Evolutionary conservation across 805 yeast species (phyloP).

Genomic region (Ogataea trehalophila): DNA sequence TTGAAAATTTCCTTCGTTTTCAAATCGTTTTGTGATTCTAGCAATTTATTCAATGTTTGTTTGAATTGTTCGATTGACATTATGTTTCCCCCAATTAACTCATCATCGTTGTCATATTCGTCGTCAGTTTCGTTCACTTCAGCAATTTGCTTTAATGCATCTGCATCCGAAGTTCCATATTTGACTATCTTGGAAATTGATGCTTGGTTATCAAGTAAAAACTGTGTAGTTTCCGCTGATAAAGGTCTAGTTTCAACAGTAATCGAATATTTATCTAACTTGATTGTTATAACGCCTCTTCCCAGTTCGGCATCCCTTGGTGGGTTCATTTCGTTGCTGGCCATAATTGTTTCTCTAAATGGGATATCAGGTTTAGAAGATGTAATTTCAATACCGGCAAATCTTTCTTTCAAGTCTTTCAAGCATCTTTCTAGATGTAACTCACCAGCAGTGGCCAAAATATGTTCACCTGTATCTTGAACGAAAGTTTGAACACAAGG

Average conservation of each 20-base stretch:
- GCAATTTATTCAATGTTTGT: conserved; percentile 26
- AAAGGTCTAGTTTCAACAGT: conserved; percentile 48
- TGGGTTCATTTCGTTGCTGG: conserved; percentile 43
- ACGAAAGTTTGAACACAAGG: conserved; percentile 88
- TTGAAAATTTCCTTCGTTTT: conserved; percentile 23
- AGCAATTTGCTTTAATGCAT: conserved; percentile 38
- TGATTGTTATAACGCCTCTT: conserved; percentile 46
- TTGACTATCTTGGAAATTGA: conserved; percentile 37
- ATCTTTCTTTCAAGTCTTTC: conserved; percentile 83
- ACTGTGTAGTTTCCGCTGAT: conserved; percentile 43
- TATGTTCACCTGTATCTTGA: conserved; percentile 89
- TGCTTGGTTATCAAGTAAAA: conserved; percentile 42
- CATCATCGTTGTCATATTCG: conserved; percentile 10
- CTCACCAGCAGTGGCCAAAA: conserved; percentile 94
- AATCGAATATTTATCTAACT: conserved; percentile 45
- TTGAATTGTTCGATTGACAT: conserved; percentile 30
- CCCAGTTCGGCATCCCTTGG: conserved; percentile 41
- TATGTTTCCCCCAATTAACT: conserved; percentile 9
- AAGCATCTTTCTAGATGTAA: conserved; percentile 91
- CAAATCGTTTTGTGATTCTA: conserved; percentile 14
- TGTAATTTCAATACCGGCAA: conserved; percentile 85
- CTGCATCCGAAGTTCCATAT: conserved; percentile 17
- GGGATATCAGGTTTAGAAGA: conserved; percentile 93
- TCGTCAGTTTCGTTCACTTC: conserved; percentile 40
- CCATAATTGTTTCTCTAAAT: conserved; percentile 75